Base-by-base conservation (phyloP, 495 filamentous ascomycete species). In the Tuber borchii region DNA sequence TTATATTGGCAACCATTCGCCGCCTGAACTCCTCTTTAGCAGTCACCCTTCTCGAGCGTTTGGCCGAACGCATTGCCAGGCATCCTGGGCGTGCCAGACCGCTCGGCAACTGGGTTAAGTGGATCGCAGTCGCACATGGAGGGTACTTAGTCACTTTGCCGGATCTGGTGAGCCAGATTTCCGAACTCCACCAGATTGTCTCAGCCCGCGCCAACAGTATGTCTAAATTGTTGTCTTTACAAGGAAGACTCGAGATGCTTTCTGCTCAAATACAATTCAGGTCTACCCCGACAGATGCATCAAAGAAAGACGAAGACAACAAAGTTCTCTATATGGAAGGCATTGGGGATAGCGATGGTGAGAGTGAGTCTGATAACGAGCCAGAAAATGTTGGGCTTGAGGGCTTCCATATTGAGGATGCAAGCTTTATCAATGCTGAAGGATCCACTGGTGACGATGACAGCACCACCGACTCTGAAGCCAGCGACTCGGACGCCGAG, bases 91-190 rank as follows among this genome's bases (percentile, higher is more conserved):
- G 95, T 72, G 94, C 95, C 22, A 93, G 93, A 43, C 91, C 89
- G 77, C 89, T 99, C n/a, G 94, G 97, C 86, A 88, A 91, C 22
- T 99, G 95, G 95, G 91, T 97, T 69, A 93, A 97, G 84, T 97
- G 93, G 93, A 95, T 93, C 1, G 87, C 97, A n/a, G 89, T 97
- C 31, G 91, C 93, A 12, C 95, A 99, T 84, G 95, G 95, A 77
- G 95, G 95, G 76, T 94, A 94, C 72, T 86, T 99, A 48, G 93
- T 93, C 39, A 90, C 90, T 17, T 92, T 96, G 80, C 90, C 92
- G 0, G 90, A 93, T 56, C 84, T 95, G 22, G 88, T 95, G 79
- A 90, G 90, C 80, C 89, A 91, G 78, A 87, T 99, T 69, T 85
- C 88, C 31, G 91, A 91, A 40, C 87, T 99, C 12, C 90, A 92